Conservation (phyloP, 352 stramenopile species). For the Phytophthora pluvialis region DNA sequence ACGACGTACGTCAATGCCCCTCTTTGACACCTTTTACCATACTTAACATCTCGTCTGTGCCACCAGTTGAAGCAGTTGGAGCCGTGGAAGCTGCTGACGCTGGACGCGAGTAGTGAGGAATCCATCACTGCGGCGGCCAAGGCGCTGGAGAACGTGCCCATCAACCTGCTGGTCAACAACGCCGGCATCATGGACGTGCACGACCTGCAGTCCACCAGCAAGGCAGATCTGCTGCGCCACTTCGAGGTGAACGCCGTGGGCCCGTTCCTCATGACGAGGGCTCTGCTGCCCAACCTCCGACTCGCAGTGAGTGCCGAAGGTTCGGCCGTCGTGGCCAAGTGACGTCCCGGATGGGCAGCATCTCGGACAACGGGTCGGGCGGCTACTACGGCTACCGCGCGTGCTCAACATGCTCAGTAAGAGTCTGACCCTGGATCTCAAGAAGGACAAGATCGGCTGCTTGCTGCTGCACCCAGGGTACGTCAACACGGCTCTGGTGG, state of each 20-base stretch:
- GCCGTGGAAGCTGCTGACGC: constrained; percentile 37
- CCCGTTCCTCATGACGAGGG: constrained; percentile 63
- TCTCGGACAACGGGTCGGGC: constrained; percentile 38
- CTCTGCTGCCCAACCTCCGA: constrained; percentile 55
- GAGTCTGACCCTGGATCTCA: constrained; percentile 55
- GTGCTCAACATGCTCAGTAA: constrained; percentile 80
- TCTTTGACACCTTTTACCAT: not conserved
- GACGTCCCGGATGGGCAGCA: constrained; percentile 55
- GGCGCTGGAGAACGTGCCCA: constrained; percentile 43
- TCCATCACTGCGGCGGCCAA: constrained; percentile 48
- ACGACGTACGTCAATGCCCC: constrained; percentile 16
- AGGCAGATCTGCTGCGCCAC: constrained; percentile 54
- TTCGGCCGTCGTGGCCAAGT: constrained; percentile 58
- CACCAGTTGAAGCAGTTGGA: constrained; percentile 34
- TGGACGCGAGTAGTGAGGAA: constrained; percentile 43
- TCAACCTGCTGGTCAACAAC: constrained; percentile 77
- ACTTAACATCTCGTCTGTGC: not conserved
- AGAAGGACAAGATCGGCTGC: constrained; percentile 56
- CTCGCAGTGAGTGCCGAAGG: constrained; percentile 33
- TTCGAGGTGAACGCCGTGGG: constrained; percentile 74
- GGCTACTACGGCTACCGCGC: constrained; percentile 73
- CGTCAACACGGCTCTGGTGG: constrained; percentile 66
- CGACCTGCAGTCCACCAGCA: constrained; percentile 47
- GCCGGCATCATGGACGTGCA: constrained; percentile 50
- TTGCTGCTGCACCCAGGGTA: constrained; percentile 68